Evolutionary conservation across 2,329 filamentous ascomycete genomes (phyloP).

Genomic region (Clonostachys sp.): DNA sequence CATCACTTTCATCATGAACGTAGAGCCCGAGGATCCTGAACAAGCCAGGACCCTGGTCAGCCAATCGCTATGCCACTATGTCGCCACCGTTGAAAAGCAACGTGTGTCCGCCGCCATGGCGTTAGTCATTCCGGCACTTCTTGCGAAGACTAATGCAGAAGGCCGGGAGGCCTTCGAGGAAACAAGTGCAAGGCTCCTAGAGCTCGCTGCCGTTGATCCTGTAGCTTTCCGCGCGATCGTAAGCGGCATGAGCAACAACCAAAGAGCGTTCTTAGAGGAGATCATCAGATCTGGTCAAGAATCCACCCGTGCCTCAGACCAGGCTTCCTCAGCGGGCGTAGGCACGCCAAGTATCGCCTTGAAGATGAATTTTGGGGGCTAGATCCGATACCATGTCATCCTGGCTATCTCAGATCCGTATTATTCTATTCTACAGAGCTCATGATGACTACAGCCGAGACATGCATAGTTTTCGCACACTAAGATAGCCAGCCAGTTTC

Average conservation of each 20-base stretch:
- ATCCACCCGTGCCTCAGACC: constrained; percentile 29
- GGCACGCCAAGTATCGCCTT: constrained; percentile 80
- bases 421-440: too few relatives aligned
- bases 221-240: constrained; percentile 71
- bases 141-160: constrained; percentile 66
- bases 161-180: constrained; percentile 30
- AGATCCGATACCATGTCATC: constrained; percentile 1
- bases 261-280: constrained; percentile 75
- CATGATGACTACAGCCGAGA: too few relatives aligned
- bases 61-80: constrained; percentile 72
- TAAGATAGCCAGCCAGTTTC: too few relatives aligned
- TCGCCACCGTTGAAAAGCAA: constrained; percentile 39
- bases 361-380: constrained; percentile 82
- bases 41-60: constrained; percentile 66
- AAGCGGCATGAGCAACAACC: constrained; percentile 61
- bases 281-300: constrained; percentile 66
- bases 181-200: constrained; percentile 66
- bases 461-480: too few relatives aligned
- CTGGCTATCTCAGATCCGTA: too few relatives aligned
- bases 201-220: constrained; percentile 75
- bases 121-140: constrained; percentile 71
- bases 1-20: constrained; percentile 68
- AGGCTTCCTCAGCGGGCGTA: constrained; percentile 24
- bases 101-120: constrained; percentile 61
- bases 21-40: constrained; percentile 73